A percentile compares a stretch with the other conserved stretches of the same genome.
phyloP scores from a whole-genome alignment of 2,329 filamentous ascomycete genomes.

The Fusarium udum region DNA sequence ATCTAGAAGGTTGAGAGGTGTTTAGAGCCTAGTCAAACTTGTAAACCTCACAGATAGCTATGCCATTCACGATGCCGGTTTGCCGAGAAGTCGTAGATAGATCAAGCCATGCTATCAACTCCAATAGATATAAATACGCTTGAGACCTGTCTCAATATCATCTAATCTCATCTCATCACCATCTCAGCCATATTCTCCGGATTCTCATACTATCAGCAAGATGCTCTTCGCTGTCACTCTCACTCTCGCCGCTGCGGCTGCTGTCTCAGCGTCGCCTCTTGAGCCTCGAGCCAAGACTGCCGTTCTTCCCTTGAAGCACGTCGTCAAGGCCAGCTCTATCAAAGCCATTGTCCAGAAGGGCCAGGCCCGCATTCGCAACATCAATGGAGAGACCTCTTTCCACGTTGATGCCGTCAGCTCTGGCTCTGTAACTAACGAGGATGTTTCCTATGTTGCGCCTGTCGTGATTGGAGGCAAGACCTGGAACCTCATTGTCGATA shows the following conservation, averaged over 20 bases:
- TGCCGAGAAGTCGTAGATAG: not conserved
- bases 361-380: not conserved
- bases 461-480: not conserved
- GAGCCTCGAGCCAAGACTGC: not conserved
- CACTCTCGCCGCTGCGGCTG: not conserved
- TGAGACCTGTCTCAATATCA: accelerated
- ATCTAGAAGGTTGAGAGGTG: not conserved
- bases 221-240: not conserved
- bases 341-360: not conserved
- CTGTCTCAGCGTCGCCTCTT: not conserved
- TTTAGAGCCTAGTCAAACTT: not conserved
- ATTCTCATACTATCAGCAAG: not conserved
- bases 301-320: not conserved
- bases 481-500: not conserved
- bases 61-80: not conserved
- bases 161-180: not conserved
- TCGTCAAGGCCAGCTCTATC: not conserved
- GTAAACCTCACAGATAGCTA: accelerated
- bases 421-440: not conserved
- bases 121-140: not conserved
- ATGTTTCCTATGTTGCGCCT: not conserved
- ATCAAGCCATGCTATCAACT: not conserved
- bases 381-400: not conserved
- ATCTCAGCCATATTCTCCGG: too few relatives aligned
- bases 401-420: not conserved